phyloP scores from a whole-genome alignment of 345 rosid species.

The Euclidium syriacum region DNA sequence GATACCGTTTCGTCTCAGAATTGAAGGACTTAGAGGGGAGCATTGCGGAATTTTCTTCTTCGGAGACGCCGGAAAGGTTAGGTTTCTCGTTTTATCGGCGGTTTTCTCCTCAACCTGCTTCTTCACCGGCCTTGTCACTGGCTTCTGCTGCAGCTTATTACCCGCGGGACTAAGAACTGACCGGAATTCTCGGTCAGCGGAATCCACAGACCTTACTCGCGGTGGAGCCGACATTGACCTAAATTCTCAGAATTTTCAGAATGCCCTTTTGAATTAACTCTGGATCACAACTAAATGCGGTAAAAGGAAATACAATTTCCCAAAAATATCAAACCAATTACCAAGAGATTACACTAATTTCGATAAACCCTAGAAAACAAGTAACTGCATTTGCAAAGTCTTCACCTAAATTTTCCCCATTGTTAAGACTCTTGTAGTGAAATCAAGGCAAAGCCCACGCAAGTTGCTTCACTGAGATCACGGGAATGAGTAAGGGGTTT shows the following conservation, averaged over 20 bases:
- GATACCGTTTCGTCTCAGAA: conserved; percentile 40
- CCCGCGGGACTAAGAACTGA: conserved; percentile 68
- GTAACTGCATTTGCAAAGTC: conserved; percentile 19
- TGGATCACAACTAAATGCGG: conserved; percentile 5
- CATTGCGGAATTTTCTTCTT: conserved; percentile 25
- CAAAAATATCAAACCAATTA: conserved; percentile 3
- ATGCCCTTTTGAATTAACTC: neutral
- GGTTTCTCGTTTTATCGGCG: conserved; percentile 24
- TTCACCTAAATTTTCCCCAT: neutral
- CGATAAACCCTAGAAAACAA: conserved; percentile 4
- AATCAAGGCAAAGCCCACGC: conserved; percentile 2
- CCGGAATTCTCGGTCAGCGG: conserved; percentile 67
- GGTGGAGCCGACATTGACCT: conserved; percentile 27
- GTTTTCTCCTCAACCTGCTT: conserved; percentile 38
- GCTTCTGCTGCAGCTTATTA: conserved; percentile 54
- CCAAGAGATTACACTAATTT: conserved; percentile 3
- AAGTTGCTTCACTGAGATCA: conserved; percentile 17
- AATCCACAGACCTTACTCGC: conserved; percentile 14
- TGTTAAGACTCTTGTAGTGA: conserved; percentile 1
- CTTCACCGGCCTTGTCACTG: conserved; percentile 51
- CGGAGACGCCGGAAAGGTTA: conserved; percentile 5
- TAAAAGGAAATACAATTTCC: neutral
- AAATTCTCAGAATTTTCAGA: neutral
- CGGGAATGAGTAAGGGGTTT: conserved; percentile 12
- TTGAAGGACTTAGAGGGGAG: conserved; percentile 26